phyloP scores from a whole-genome alignment of 2,329 filamentous ascomycete species.

The Diaporthe longicolla region DNA sequence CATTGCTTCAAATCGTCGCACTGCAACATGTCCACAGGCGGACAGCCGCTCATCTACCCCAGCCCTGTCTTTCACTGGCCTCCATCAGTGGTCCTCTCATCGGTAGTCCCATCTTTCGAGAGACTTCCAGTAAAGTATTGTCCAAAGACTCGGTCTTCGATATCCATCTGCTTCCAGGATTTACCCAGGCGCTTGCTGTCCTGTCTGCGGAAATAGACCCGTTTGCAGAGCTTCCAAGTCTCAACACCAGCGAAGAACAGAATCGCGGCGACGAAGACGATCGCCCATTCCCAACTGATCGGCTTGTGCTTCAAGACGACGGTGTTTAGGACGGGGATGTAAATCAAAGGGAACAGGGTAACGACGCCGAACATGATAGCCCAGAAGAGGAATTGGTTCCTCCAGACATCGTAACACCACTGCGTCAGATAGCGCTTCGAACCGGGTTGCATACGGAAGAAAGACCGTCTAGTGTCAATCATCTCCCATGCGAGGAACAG shows the following conservation, averaged over 20 bases:
- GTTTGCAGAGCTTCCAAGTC: constrained; percentile 77
- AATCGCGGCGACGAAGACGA: constrained; percentile 72
- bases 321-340: constrained; percentile 77
- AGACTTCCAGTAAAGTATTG: constrained; percentile 8
- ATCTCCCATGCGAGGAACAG: constrained; percentile 80
- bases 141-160: constrained; percentile 26
- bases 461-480: constrained; percentile 74
- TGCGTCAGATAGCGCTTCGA: constrained; percentile 54
- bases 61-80: background rate
- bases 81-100: background rate
- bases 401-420: constrained; percentile 70
- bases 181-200: constrained; percentile 6
- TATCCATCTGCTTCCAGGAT: constrained; percentile 26
- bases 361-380: constrained; percentile 67
- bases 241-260: constrained; percentile 77
- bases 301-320: constrained; percentile 75
- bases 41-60: no score
- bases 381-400: constrained; percentile 68
- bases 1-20: background rate
- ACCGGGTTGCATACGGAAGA: constrained; percentile 66
- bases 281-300: constrained; percentile 79
- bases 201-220: constrained; percentile 59
- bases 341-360: constrained; percentile 72
- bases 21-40: background rate
- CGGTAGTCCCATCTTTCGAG: background rate